Evolutionary conservation across 1,139 yeast species (phyloP).

Genomic region (Saccharomyces hybrid): DNA sequence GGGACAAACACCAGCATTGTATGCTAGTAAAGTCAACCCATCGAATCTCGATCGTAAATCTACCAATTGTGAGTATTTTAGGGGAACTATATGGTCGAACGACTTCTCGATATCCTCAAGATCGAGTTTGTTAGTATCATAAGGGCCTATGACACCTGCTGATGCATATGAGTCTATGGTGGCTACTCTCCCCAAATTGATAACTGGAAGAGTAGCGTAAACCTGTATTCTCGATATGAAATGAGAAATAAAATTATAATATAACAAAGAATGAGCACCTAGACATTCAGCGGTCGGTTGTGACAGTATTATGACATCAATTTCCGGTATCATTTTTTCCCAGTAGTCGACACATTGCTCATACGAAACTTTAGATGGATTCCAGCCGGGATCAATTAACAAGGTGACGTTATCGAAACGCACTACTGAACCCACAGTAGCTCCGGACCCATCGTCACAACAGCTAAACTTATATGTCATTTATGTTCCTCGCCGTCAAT

Average conservation of each 20-base stretch:
- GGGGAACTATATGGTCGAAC: slow-evolving; percentile 58
- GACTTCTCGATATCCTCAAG: slow-evolving; percentile 70
- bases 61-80: slow-evolving; percentile 78
- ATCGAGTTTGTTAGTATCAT: slow-evolving; percentile 53
- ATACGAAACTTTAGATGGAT: slow-evolving; percentile 37
- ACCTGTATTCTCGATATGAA: slow-evolving; percentile 58
- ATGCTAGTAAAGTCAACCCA: slow-evolving; percentile 68
- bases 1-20: slow-evolving; percentile 84
- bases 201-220: slow-evolving; percentile 82
- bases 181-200: slow-evolving; percentile 77
- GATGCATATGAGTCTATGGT: slow-evolving; percentile 75
- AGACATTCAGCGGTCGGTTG: slow-evolving; percentile 77
- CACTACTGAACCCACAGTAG: slow-evolving; percentile 32
- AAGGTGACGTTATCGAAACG: slow-evolving; percentile 41
- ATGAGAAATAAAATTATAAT: slow-evolving; percentile 53
- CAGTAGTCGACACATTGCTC: slow-evolving; percentile 31
- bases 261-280: slow-evolving; percentile 71
- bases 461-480: slow-evolving; percentile 29
- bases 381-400: slow-evolving; percentile 71
- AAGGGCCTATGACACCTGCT: slow-evolving; percentile 68
- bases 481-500: neutral
- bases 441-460: slow-evolving; percentile 28
- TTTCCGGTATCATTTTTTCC: slow-evolving; percentile 42
- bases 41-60: slow-evolving; percentile 48
- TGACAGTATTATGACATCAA: slow-evolving; percentile 67